Evolutionary conservation across 169 alveolate species (phyloP), one percentile per base, ranked within the genome.

Genomic region (Toxoplasma gondii): DNA sequence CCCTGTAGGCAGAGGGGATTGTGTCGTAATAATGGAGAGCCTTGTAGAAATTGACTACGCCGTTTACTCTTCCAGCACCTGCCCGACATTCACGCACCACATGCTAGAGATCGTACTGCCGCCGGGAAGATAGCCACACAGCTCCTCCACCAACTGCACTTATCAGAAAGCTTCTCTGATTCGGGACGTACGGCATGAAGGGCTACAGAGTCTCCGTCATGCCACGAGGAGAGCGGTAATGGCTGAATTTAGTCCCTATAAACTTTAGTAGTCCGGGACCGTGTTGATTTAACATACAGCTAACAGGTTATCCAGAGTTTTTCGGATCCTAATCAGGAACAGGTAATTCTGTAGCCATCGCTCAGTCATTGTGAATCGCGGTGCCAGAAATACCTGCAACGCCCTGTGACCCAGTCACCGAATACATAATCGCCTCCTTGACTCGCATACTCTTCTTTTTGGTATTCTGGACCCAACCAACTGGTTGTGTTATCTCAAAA

Each of bases 341-440:
- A 12, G 58, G 58, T 49, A 17, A 49, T 9, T 49, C 58, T 49
- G 58, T 49, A 12, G 58, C 58, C 58, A 17, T 0, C 58, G 22
- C 27, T 49, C 22, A 49, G 12, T 1, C 58, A 49, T 17, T 49
- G 58, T 49, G 58, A 12, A 49, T 49, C 36, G n/a, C 29, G 34
- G 78, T 64, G 78, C 34, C 36, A 24, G 27, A 64, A 19, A 24
- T 43, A 91, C 93, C 93, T 45, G 95, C 95, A 36, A 93, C 45
- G 44, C 91, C 95, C 34, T 45, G 64, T 64, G 95, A 93, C 24
- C 93, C 93, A 7, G 95, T 93, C 49, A 93, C 95, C 31, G 95
- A 93, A 74, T 93, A 93, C 93, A 93, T 87, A 53, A 93, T 93
- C 69, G 95, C 95, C 58, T 87, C 88, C 70, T 93, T 91, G 38